Percentiles rank a stretch among this genome's conserved stretches.
Conservation (phyloP, 2,329 filamentous ascomycete species). For the Fusarium haematococcum region DNA sequence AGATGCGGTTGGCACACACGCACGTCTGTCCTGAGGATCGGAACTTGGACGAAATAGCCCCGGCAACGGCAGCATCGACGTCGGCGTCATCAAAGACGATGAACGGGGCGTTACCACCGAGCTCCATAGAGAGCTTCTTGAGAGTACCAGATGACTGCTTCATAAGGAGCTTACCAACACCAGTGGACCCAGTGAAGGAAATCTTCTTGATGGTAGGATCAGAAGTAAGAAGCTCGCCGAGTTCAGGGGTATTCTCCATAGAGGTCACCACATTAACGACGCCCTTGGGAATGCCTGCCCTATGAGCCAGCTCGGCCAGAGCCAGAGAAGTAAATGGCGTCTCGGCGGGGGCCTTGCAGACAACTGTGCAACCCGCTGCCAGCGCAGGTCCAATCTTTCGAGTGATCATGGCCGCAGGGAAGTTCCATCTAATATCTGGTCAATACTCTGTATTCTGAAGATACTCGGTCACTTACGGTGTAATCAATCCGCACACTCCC, state of each 20-base stretch:
- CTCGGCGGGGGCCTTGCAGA: conserved; percentile 91
- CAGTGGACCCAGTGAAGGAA: conserved; percentile 89
- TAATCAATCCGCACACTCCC: conserved; percentile 85
- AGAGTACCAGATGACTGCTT: conserved; percentile 86
- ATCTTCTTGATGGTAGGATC: conserved; percentile 83
- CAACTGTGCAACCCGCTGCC: conserved; percentile 95
- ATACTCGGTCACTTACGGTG: conserved; percentile 62
- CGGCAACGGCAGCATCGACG: conserved; percentile 83
- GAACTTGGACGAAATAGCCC: conserved; percentile 91
- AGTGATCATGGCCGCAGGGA: conserved; percentile 82
- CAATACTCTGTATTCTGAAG: neutral
- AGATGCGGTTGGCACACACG: conserved; percentile 88
- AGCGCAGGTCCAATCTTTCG: conserved; percentile 79
- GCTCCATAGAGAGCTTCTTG: conserved; percentile 87
- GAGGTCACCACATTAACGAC: conserved; percentile 92
- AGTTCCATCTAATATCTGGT: conserved; percentile 75
- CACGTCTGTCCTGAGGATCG: conserved; percentile 95
- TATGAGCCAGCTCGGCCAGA: conserved; percentile 84
- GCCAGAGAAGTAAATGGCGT: conserved; percentile 93
- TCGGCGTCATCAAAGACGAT: conserved; percentile 98
- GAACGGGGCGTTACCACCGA: conserved; percentile 95
- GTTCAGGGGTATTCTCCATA: conserved; percentile 79
- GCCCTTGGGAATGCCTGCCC: conserved; percentile 89
- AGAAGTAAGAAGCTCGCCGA: conserved; percentile 82
- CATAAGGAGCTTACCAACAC: conserved; percentile 82